phyloP scores from a whole-genome alignment of 2,329 filamentous ascomycete genomes.

The Hawksworthiomyces lignivorus region DNA sequence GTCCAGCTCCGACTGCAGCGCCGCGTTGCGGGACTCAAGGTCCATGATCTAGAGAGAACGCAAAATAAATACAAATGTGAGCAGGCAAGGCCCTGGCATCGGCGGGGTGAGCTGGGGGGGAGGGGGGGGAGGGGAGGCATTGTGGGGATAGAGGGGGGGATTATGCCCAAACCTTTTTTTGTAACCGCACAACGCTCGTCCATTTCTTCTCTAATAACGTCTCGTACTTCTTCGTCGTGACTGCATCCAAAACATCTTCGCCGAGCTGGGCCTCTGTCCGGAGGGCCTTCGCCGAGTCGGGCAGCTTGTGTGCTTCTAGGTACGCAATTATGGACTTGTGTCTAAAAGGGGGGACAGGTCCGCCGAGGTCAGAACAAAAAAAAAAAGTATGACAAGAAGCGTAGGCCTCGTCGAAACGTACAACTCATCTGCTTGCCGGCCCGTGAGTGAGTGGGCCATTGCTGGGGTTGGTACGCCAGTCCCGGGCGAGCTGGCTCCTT shows the following conservation, averaged over 20 bases:
- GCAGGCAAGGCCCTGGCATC: no score
- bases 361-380: no score
- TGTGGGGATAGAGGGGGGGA: no score
- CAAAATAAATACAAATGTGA: not conserved
- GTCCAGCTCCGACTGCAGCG: slow-evolving; percentile 76
- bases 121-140: not conserved
- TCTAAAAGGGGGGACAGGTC: slow-evolving; percentile 39
- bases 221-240: slow-evolving; percentile 89
- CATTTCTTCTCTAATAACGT: slow-evolving; percentile 95
- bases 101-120: no score
- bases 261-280: slow-evolving; percentile 70
- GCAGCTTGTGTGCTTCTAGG: slow-evolving; percentile 64
- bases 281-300: slow-evolving; percentile 61
- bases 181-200: slow-evolving; percentile 88
- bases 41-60: slow-evolving; percentile 69
- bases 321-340: slow-evolving; percentile 95
- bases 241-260: slow-evolving; percentile 59
- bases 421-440: slow-evolving; percentile 82
- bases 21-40: slow-evolving; percentile 66
- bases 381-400: no score
- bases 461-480: slow-evolving; percentile 7
- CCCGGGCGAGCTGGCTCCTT: no score
- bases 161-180: slow-evolving; percentile 68
- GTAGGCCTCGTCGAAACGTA: no score
- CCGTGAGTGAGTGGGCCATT: slow-evolving; percentile 11